Base-by-base conservation (phyloP, 2,329 filamentous ascomycete species). In the Seiridium cupressi region DNA sequence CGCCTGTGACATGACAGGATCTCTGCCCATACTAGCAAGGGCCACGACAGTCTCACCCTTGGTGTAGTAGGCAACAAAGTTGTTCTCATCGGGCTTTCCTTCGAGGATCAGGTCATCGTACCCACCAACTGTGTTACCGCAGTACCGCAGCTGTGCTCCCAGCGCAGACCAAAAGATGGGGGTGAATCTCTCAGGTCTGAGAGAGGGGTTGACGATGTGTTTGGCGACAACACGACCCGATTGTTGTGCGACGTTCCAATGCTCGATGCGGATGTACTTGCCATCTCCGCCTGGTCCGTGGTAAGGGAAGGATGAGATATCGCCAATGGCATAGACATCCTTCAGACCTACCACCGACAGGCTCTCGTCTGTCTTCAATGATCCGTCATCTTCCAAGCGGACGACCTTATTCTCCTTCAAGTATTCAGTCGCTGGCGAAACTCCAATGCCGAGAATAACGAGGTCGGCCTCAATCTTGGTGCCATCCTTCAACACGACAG, bases 201-300 rank as follows among this genome's bases (percentile, higher is more conserved):
- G 73, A 6, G 82, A 76, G 0, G 89, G 84, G 68, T 89, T 81
- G 65, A 87, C 84, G 70, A 99, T 97, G 68, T 91, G 86, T 57
- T 82, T 81, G 1, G 93, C 95, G 1, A 90, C 94, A 32, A 84
- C 83, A 48, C 94, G 90, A 3, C 95, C 95, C 1, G 91, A 83
- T 70, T 98, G 97, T 72, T 98, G 95, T 4, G 95, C 95, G 3
- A 99, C 95, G 76, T 97, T 94, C 95, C 95, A 99, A 74, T 99
- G 95, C 81, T 99, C 95, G 71, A 98, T 97, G 64, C 95, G 89
- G 1, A 90, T 86, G 18, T 84, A 82, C 49, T 82, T 82, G 63
- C 91, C 92, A 13, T 89, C 83, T 34, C 92, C 89, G 32, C 91
- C 93, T 0, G 95, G 95, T 1, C 95, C 95, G 73, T 92, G 84